Percentiles rank a stretch among this genome's conserved stretches.
phyloP scores from a whole-genome alignment of 768 basidiomycete species.

The Sistotremastrum niveocremeum region DNA sequence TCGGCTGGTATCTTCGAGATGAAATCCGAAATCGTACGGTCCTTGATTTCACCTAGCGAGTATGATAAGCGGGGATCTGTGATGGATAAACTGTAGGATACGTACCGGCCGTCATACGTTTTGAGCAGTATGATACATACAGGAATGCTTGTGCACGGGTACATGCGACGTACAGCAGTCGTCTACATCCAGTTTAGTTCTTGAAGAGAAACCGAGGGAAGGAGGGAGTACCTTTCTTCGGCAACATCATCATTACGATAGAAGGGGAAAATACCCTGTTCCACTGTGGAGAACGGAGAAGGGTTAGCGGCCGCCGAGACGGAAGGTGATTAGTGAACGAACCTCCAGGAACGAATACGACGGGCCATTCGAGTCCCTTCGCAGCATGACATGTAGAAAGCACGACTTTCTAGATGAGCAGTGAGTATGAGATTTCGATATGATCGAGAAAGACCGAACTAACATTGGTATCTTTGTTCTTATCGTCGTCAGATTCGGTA shows the following conservation, averaged over 20 bases:
- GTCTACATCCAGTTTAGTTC: conserved; percentile 26
- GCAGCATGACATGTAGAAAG: conserved; percentile 82
- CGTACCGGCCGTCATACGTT: conserved; percentile 34
- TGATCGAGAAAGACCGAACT: not conserved
- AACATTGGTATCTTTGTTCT: conserved; percentile 27
- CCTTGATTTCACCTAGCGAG: conserved; percentile 31
- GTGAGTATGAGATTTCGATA: not conserved
- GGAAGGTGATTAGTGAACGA: conserved; percentile 3
- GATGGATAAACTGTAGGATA: not conserved
- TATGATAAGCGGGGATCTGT: not conserved
- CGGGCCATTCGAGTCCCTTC: conserved; percentile 88
- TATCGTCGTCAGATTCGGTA: conserved; percentile 44
- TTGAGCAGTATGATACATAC: conserved; percentile 37
- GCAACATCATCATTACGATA: conserved; percentile 58
- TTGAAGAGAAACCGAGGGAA: not conserved
- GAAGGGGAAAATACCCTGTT: conserved; percentile 64
- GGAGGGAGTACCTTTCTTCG: conserved; percentile 55
- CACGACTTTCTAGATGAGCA: conserved; percentile 50
- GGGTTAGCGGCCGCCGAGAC: not conserved
- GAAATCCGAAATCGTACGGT: conserved; percentile 44
- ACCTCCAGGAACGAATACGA: conserved; percentile 71
- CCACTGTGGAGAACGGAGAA: conserved; percentile 39
- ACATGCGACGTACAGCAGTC: conserved; percentile 79
- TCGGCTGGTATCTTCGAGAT: conserved; percentile 29
- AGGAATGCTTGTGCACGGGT: conserved; percentile 69